Conservation (phyloP, 495 filamentous ascomycete genomes). For the Cudoniella acicularis region DNA sequence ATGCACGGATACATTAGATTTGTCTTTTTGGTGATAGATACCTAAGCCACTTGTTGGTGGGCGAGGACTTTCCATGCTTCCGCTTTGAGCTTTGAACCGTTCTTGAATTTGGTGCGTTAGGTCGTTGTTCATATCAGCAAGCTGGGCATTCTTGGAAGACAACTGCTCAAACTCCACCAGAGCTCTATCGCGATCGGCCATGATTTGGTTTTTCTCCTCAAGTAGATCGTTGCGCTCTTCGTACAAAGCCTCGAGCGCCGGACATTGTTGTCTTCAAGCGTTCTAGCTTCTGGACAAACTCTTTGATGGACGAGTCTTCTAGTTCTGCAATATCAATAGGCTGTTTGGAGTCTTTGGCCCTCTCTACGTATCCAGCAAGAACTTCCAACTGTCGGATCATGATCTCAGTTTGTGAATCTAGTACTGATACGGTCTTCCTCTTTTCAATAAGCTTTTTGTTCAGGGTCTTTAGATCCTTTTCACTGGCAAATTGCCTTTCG, state of each 20-base stretch:
- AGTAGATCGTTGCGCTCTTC: constrained; percentile 75
- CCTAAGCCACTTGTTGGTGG: constrained; percentile 72
- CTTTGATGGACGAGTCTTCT: constrained; percentile 78
- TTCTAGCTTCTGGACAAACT: constrained; percentile 84
- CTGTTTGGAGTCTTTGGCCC: constrained; percentile 68
- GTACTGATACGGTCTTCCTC: constrained; percentile 90
- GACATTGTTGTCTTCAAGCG: constrained; percentile 76
- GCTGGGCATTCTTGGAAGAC: constrained; percentile 86
- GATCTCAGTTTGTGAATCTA: constrained; percentile 93
- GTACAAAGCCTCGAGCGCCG: constrained; percentile 77
- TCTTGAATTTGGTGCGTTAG: constrained; percentile 91
- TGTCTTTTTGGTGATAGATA: constrained; percentile 73
- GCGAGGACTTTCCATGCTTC: constrained; percentile 42
- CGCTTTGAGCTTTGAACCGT: constrained; percentile 77
- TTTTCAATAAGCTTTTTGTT: constrained; percentile 89
- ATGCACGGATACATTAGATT: constrained; percentile 62
- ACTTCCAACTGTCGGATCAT: constrained; percentile 89
- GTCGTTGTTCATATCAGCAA: constrained; percentile 91
- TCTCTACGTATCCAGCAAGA: constrained; percentile 61
- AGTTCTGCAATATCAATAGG: constrained; percentile 71
- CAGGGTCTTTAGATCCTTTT: constrained; percentile 76
- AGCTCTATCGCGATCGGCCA: constrained; percentile 81
- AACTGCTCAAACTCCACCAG: constrained; percentile 94
- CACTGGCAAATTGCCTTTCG: constrained; percentile 64
- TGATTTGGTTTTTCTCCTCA: constrained; percentile 76